phyloP scores from a whole-genome alignment of 192 early-diverging fungal species.

The Coemansia sp. region DNA sequence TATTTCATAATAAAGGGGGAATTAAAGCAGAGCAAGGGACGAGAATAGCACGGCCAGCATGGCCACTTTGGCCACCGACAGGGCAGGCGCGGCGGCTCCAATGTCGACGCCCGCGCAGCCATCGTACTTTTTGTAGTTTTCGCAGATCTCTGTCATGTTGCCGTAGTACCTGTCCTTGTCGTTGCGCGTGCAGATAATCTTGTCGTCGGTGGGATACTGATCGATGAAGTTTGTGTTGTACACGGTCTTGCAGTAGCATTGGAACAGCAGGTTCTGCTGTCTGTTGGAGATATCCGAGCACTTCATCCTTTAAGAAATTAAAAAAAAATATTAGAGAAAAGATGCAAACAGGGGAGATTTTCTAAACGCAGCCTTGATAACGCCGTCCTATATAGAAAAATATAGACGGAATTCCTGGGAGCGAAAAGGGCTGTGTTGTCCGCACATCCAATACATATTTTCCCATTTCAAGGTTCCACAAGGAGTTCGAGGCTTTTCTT shows the following conservation, averaged over 20 bases:
- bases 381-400: conserved; percentile 1
- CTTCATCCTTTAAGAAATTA: conserved; percentile 12
- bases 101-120: conserved; percentile 35
- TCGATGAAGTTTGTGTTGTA: conserved; percentile 48
- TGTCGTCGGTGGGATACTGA: conserved; percentile 13
- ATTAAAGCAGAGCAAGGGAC: conserved; percentile 4
- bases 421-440: no score
- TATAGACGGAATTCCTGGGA: neutral
- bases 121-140: conserved; percentile 39
- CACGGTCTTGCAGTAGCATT: conserved; percentile 49
- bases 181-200: conserved; percentile 37
- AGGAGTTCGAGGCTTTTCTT: no score
- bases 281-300: conserved; percentile 44
- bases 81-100: conserved; percentile 3
- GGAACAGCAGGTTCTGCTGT: conserved; percentile 39
- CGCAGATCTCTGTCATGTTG: conserved; percentile 30
- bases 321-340: neutral
- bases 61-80: conserved; percentile 34
- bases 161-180: conserved; percentile 26
- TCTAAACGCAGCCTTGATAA: neutral
- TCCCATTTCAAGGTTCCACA: no score
- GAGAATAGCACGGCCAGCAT: conserved; percentile 33
- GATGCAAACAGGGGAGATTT: neutral
- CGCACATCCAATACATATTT: no score
- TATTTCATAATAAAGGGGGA: neutral